Evolutionary conservation across 768 basidiomycete genomes (phyloP).

Genomic region (Leccinum subgranulosum): DNA sequence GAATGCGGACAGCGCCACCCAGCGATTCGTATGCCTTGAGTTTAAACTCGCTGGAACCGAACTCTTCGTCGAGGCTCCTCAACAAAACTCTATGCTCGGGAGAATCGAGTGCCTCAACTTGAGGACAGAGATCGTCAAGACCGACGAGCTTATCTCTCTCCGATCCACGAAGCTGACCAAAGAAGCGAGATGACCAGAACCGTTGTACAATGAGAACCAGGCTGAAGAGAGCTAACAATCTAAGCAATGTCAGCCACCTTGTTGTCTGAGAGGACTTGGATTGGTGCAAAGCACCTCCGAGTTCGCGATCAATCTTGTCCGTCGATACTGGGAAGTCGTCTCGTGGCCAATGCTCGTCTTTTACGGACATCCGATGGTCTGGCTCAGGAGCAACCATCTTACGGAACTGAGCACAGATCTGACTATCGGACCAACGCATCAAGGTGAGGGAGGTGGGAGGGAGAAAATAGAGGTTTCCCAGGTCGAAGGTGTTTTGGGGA

Average conservation of each 20-base stretch:
- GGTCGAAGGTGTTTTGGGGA: background rate
- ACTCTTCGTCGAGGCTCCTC: constrained; percentile 23
- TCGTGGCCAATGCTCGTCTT: background rate
- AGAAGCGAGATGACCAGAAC: constrained; percentile 1
- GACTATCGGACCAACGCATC: constrained; percentile 7
- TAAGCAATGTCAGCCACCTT: background rate
- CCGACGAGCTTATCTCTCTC: background rate
- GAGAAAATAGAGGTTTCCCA: background rate
- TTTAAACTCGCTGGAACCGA: constrained; percentile 25
- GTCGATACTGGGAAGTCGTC: background rate
- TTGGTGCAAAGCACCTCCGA: background rate
- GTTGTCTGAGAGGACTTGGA: background rate
- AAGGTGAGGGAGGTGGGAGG: background rate
- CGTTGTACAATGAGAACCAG: constrained; percentile 3
- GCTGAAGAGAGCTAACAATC: constrained; percentile 7
- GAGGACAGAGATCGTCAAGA: constrained; percentile 26
- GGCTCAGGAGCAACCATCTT: background rate
- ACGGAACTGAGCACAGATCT: constrained; percentile 5
- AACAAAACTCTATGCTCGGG: constrained; percentile 16
- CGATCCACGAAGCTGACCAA: background rate
- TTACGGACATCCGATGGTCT: background rate
- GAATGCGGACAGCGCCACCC: constrained; percentile 35
- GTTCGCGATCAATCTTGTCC: constrained; percentile 13
- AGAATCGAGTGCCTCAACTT: constrained; percentile 18
- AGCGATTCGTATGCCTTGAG: constrained; percentile 31